Percentiles rank a stretch among this genome's conserved stretches.
Evolutionary conservation across 495 filamentous ascomycete species (phyloP).

Genomic region (Ramalina peruviana): DNA sequence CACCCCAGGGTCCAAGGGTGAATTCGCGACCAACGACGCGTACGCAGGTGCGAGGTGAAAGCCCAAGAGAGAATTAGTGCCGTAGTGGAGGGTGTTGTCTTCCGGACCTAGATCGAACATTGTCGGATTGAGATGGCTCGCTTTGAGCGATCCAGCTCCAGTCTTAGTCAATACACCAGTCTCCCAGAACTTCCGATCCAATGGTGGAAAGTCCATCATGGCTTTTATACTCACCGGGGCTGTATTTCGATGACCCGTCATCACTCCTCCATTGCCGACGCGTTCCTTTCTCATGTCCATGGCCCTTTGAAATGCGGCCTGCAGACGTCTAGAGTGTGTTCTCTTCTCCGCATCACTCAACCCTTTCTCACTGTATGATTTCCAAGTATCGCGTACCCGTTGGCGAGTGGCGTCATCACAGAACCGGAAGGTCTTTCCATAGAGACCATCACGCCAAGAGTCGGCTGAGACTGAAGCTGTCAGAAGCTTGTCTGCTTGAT

Average conservation of each 20-base stretch:
- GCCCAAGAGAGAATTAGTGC: constrained; percentile 29
- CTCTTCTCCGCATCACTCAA: constrained; percentile 1
- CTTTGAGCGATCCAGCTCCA: no score
- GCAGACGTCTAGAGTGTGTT: constrained; percentile 9
- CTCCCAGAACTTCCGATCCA: constrained; percentile 24
- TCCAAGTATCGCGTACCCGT: constrained; percentile 24
- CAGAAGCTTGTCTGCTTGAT: constrained; percentile 28
- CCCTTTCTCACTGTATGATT: constrained; percentile 13
- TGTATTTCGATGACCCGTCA: constrained; percentile 18
- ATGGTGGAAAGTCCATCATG: constrained; percentile 13
- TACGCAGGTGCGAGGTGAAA: constrained; percentile 22
- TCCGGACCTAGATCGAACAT: no score
- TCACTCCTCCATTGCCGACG: neutral
- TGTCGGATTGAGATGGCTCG: no score
- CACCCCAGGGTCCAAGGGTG: constrained; percentile 2
- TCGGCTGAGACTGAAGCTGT: constrained; percentile 21
- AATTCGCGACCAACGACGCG: constrained; percentile 8
- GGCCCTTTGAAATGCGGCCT: constrained; percentile 9
- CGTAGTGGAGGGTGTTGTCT: constrained; percentile 23
- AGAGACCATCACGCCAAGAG: constrained; percentile 22
- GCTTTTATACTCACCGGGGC: constrained; percentile 13
- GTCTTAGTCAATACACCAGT: constrained; percentile 10
- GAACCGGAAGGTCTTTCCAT: constrained; percentile 24
- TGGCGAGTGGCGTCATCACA: constrained; percentile 21
- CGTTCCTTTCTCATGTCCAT: constrained; percentile 5